Conservation (phyloP, 768 basidiomycete genomes). For the Boletus sensibilis region DNA sequence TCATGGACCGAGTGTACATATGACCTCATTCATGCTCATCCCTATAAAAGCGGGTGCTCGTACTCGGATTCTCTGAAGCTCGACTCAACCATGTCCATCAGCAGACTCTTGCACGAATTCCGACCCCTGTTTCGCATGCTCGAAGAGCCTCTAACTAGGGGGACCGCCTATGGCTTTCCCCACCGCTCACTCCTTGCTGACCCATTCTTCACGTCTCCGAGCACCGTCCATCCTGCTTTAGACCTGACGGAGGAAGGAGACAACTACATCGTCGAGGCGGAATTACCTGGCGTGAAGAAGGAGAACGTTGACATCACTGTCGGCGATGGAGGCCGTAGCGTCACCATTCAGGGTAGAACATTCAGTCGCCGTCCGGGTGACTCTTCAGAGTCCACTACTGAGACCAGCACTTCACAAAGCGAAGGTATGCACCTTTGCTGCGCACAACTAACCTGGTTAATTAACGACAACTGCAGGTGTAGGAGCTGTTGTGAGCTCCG, state of each 20-base stretch:
- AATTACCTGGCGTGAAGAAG: constrained; percentile 76
- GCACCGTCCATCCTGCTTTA: constrained; percentile 50
- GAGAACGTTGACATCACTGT: constrained; percentile 71
- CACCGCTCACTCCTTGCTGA: constrained; percentile 47
- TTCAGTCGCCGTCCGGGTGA: constrained; percentile 26
- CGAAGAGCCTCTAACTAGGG: constrained; percentile 62
- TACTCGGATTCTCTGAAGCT: not conserved
- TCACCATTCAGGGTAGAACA: constrained; percentile 71
- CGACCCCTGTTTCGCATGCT: constrained; percentile 75
- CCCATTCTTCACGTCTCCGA: constrained; percentile 43
- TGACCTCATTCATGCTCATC: not conserved
- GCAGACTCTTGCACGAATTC: constrained; percentile 67
- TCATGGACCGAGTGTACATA: constrained; percentile 13
- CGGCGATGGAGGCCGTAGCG: constrained; percentile 65
- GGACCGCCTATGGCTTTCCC: constrained; percentile 24
- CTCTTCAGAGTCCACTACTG: constrained; percentile 20
- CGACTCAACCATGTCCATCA: constrained; percentile 53
- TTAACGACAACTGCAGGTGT: constrained; percentile 1
- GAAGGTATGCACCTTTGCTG: constrained; percentile 30
- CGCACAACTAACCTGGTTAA: no score
- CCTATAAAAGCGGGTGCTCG: constrained; percentile 10
- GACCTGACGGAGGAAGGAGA: constrained; percentile 67
- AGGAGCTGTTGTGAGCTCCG: constrained; percentile 18
- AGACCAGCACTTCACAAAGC: constrained; percentile 5
- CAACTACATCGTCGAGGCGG: constrained; percentile 69